Base-by-base conservation (phyloP, 768 basidiomycete genomes). In the Phanerochaete sordida region DNA sequence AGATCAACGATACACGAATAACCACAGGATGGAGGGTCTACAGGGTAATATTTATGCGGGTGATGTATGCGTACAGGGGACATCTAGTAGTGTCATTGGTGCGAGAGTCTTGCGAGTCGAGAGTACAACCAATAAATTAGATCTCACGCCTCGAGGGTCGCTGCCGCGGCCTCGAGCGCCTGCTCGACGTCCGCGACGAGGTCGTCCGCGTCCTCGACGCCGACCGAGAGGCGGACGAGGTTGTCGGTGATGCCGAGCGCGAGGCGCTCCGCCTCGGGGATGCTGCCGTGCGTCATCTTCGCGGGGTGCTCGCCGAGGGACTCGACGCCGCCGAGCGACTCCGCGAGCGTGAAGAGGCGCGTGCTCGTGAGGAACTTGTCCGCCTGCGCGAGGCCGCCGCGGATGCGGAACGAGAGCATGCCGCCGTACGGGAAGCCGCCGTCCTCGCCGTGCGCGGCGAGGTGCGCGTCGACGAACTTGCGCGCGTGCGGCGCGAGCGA, bases 311-410 rank as follows among this genome's bases (percentile, higher is more conserved):
- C 95, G 0, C 91, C 90, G 33, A 98, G 74, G 71, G 86, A 89
- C 80, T 98, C 96, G 5, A 97, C 92, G 0, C 95, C 96, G 1
- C 96, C 96, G 4, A 98, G 74, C 26, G 84, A 87, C 80, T 95
- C 95, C 0, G 95, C 95, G 13, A 98, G 78, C 26, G 86, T 81
- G 68, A 95, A 94, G 33, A 95, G 69, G 27, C 82, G 72, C 3
- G 85, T 79, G 0, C 81, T 71, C 0, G 82, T 83, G 58, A 95
- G 70, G 76, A 97, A 95, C 60, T 67, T 76, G 53, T 87, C 81
- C 2, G 91, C 88, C 62, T 82, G 79, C 48, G 61, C 68, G 28
- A 74, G 70, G 1, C 84, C 81, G n/a, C 80, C 76, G 43, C 76
- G 72, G 51, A 89, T 80, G 1, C 84, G 75, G 75, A 89, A 87